A percentile compares a stretch with the other conserved stretches of the same genome.
Conservation (phyloP, 257 asterid species). For the Rauvolfia tetraphylla region DNA sequence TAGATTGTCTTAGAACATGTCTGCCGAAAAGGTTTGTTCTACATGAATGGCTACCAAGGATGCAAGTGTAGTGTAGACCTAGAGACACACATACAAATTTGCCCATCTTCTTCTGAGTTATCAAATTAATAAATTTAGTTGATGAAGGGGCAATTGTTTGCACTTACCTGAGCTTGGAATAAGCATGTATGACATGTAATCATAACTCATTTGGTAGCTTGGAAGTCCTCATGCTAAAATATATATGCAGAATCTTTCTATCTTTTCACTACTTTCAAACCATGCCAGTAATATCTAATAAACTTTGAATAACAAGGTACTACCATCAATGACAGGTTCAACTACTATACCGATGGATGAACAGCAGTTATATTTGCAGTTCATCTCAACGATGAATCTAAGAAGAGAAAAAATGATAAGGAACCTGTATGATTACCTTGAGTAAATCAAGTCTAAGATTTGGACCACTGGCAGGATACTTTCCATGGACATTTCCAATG, state of each 20-base stretch:
- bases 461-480: slow-evolving; percentile 83
- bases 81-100: neutral
- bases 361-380: neutral
- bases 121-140: neutral
- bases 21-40: neutral
- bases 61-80: neutral
- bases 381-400: neutral
- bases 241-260: neutral
- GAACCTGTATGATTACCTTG: slow-evolving; percentile 44
- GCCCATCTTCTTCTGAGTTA: neutral
- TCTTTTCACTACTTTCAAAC: neutral
- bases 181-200: neutral
- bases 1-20: neutral
- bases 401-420: neutral
- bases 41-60: neutral
- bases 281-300: neutral
- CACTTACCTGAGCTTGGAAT: neutral
- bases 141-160: neutral
- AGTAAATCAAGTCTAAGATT: slow-evolving; percentile 88
- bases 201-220: neutral
- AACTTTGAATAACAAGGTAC: neutral
- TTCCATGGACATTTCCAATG: slow-evolving; percentile 94
- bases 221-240: neutral
- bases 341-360: no score
- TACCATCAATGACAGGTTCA: neutral